phyloP scores from a whole-genome alignment of 140 eudicot genomes.

The Stevia rebaudiana region DNA sequence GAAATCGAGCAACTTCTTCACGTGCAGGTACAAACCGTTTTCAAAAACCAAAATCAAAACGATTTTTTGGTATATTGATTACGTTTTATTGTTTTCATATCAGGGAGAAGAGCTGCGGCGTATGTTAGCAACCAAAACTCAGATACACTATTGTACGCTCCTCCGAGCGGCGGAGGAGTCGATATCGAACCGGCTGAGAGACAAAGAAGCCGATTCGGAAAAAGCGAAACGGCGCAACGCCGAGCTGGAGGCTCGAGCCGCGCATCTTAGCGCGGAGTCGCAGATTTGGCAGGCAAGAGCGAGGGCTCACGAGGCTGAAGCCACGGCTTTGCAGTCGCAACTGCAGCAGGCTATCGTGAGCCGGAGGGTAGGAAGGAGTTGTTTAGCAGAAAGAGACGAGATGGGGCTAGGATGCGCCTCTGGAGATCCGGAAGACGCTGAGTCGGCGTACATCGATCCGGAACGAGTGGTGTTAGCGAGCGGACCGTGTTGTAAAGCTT shows the following conservation, averaged over 20 bases:
- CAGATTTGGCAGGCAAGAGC: conserved; percentile 54
- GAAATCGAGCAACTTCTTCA: conserved; percentile 52
- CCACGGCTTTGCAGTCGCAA: conserved; percentile 46
- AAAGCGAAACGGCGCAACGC: conserved; percentile 41
- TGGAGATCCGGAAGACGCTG: conserved; percentile 51
- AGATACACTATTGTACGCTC: conserved; percentile 43
- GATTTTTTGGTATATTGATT: background rate
- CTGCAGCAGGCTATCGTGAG: conserved; percentile 46
- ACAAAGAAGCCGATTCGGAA: conserved; percentile 51
- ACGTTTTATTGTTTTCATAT: background rate
- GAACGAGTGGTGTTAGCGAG: conserved; percentile 39
- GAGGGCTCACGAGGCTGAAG: conserved; percentile 40
- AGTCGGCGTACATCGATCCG: conserved; percentile 59
- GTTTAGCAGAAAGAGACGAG: conserved; percentile 16
- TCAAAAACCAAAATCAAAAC: background rate
- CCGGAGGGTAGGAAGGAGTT: conserved; percentile 12
- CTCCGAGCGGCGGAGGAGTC: conserved; percentile 46
- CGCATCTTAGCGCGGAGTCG: conserved; percentile 47
- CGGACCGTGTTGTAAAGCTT: conserved; percentile 52
- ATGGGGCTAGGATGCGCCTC: conserved; percentile 2
- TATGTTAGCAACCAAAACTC: conserved; percentile 53
- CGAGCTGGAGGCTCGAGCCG: conserved; percentile 56
- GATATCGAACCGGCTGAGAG: conserved; percentile 32
- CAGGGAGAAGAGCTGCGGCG: conserved; percentile 63
- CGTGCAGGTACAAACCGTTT: conserved; percentile 38